Conservation (phyloP, 1,139 yeast species). For the Diutina pseudorugosa region DNA sequence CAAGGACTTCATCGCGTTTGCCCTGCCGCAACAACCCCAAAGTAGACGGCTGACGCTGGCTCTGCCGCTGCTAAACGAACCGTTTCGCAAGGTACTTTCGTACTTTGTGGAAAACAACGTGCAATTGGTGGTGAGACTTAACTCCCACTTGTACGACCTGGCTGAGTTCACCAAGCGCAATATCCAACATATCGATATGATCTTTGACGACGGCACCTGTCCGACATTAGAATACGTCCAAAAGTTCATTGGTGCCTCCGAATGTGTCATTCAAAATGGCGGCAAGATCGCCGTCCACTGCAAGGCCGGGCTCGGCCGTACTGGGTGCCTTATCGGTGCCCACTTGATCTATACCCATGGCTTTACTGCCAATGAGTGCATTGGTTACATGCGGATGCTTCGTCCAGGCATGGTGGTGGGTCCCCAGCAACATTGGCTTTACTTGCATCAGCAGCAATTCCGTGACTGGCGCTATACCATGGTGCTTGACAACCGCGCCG, state of each 20-base stretch:
- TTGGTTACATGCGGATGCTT: constrained; percentile 89
- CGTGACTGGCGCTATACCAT: constrained; percentile 93
- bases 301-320: constrained; percentile 95
- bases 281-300: constrained; percentile 97
- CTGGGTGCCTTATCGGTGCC: constrained; percentile 96
- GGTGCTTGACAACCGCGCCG: constrained; percentile 66
- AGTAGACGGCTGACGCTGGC: constrained; percentile 21
- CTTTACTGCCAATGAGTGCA: constrained; percentile 93
- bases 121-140: constrained; percentile 79
- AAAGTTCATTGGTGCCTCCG: constrained; percentile 90
- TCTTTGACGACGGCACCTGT: constrained; percentile 96
- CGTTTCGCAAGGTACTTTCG: constrained; percentile 69
- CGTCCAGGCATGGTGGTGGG: constrained; percentile 99
- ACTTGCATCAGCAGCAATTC: constrained; percentile 88
- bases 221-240: constrained; percentile 90
- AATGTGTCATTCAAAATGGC: constrained; percentile 68
- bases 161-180: constrained; percentile 72
- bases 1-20: constrained; percentile 93
- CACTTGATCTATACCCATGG: constrained; percentile 93
- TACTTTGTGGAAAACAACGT: constrained; percentile 67
- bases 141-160: constrained; percentile 82
- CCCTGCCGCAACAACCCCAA: constrained; percentile 78
- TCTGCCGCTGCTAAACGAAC: constrained; percentile 37
- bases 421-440: constrained; percentile 98
- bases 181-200: constrained; percentile 85